phyloP scores from a whole-genome alignment of 306 rosid genomes.

The Quercus bicolor region DNA sequence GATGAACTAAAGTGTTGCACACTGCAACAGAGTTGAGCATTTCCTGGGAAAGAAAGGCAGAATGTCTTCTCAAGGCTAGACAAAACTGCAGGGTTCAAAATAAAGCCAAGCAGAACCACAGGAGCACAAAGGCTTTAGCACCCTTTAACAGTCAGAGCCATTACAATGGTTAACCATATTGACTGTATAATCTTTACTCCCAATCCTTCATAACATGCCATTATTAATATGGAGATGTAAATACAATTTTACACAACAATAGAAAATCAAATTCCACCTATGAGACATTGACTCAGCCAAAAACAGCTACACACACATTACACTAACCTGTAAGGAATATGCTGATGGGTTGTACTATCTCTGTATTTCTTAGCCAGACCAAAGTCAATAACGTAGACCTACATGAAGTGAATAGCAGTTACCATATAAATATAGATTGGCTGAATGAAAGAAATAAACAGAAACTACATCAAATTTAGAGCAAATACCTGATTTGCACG shows the following conservation, averaged over 20 bases:
- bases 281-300: conserved; percentile 13
- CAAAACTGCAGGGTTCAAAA: neutral
- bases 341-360: conserved; percentile 88
- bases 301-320: conserved; percentile 15
- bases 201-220: neutral
- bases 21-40: neutral
- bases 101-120: neutral
- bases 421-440: conserved; percentile 6
- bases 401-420: conserved; percentile 21
- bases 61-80: too few species aligned
- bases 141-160: too few species aligned
- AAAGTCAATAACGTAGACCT: conserved; percentile 83
- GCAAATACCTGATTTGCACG: conserved; percentile 83
- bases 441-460: neutral
- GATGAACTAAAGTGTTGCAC: neutral
- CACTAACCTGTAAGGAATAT: conserved; percentile 89
- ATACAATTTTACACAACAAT: neutral
- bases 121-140: neutral
- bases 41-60: neutral
- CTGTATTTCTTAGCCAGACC: conserved; percentile 97
- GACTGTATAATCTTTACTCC: neutral
- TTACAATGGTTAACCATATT: neutral
- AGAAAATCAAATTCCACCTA: neutral
- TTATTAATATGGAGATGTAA: neutral
- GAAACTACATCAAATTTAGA: neutral